Conservation (phyloP, 2,329 filamentous ascomycete species). For the Pseudogymnoascus sp. region DNA sequence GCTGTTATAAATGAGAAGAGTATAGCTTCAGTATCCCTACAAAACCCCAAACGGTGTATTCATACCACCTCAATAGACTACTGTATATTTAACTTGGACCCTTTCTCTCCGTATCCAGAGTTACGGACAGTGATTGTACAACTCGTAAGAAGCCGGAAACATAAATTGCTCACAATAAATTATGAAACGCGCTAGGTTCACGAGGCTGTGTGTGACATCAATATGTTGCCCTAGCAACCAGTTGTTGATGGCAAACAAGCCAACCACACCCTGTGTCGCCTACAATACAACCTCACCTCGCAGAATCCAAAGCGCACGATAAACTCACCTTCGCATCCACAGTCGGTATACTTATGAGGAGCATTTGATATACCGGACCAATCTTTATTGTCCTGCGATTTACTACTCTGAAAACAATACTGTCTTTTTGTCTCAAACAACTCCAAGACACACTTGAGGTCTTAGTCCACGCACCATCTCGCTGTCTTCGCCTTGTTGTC, state of each 20-base stretch:
- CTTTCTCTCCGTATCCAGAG: slow-evolving; percentile 4
- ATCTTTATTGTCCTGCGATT: neutral
- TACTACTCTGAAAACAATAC: slow-evolving; percentile 1
- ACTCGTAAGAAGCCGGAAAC: slow-evolving; percentile 1
- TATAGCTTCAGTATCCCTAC: neutral
- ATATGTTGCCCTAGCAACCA: neutral
- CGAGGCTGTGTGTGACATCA: slow-evolving; percentile 5
- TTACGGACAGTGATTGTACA: neutral
- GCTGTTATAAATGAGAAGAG: neutral
- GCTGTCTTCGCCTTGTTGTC: slow-evolving; percentile 5
- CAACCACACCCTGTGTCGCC: slow-evolving; percentile 1
- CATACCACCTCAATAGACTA: neutral
- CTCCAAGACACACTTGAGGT: slow-evolving; percentile 5
- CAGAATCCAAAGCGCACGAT: slow-evolving; percentile 1
- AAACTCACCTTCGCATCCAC: slow-evolving; percentile 2
- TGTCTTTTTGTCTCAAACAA: slow-evolving; percentile 4
- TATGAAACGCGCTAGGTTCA: neutral
- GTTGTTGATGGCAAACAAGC: slow-evolving; percentile 8
- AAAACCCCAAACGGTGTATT: neutral
- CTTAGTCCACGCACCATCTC: neutral
- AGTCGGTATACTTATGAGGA: neutral
- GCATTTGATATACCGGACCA: slow-evolving; percentile 1
- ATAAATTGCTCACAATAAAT: slow-evolving; percentile 5
- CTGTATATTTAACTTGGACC: neutral
- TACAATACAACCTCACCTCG: slow-evolving; percentile 9